Evolutionary conservation across 2,329 filamentous ascomycete species (phyloP).

Genomic region (Talaromyces sp.): DNA sequence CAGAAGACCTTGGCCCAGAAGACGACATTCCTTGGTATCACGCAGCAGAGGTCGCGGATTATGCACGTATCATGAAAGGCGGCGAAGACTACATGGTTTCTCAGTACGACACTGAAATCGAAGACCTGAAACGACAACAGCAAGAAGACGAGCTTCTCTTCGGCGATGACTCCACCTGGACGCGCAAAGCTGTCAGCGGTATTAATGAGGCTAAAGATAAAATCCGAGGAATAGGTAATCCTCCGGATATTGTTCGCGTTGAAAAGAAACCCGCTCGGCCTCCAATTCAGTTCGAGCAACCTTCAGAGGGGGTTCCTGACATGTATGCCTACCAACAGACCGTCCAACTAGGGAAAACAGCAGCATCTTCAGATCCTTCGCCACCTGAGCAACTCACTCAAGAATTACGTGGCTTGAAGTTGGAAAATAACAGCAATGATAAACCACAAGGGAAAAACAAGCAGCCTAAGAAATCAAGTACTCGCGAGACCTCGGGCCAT

Average conservation of each 20-base stretch:
- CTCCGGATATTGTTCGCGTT: constrained; percentile 50
- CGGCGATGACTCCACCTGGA: constrained; percentile 90
- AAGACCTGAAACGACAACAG: constrained; percentile 68
- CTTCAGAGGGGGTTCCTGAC: constrained; percentile 40
- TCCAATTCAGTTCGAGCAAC: constrained; percentile 46
- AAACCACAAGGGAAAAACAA: constrained; percentile 23
- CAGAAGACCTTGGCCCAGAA: constrained; percentile 61
- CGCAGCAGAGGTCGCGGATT: constrained; percentile 88
- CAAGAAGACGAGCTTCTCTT: constrained; percentile 89
- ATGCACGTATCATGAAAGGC: constrained; percentile 91
- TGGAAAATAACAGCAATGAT: constrained; percentile 14
- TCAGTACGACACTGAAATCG: constrained; percentile 75
- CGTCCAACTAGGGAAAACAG: constrained; percentile 40
- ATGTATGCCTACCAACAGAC: constrained; percentile 49
- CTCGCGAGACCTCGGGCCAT: constrained; percentile 33
- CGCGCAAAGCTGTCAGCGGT: constrained; percentile 70
- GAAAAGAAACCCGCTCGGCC: constrained; percentile 45
- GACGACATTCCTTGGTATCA: constrained; percentile 93
- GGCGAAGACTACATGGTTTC: constrained; percentile 79
- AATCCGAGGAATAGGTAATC: constrained; percentile 61
- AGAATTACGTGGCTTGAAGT: constrained; percentile 18
- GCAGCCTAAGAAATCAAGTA: constrained; percentile 5
- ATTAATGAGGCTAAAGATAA: constrained; percentile 74
- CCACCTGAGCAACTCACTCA: constrained; percentile 19
- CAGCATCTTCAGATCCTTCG: constrained; percentile 20